phyloP scores from a whole-genome alignment of 2,329 filamentous ascomycete species.

The Cladosporium sp. region DNA sequence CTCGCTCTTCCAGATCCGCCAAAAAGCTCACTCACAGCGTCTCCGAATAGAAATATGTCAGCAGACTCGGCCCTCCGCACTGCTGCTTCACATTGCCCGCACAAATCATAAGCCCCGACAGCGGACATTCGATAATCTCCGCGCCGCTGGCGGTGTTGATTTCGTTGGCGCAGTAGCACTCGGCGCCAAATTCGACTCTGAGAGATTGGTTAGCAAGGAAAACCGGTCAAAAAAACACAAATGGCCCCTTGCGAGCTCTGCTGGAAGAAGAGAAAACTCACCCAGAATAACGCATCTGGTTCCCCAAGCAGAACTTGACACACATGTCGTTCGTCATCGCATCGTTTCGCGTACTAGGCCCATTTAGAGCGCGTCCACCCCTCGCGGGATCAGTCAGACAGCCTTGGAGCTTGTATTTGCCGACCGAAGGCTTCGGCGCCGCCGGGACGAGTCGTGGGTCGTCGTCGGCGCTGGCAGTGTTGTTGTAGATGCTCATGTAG shows the following conservation, averaged over 20 bases:
- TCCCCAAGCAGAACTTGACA: slow-evolving; percentile 35
- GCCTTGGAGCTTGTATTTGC: slow-evolving; percentile 27
- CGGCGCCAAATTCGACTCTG: slow-evolving; percentile 24
- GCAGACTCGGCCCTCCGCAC: slow-evolving; percentile 33
- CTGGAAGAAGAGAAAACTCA: slow-evolving; percentile 17
- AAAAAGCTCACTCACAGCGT: slow-evolving; percentile 29
- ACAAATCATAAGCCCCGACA: slow-evolving; percentile 29
- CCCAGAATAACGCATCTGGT: slow-evolving; percentile 33
- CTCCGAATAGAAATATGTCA: slow-evolving; percentile 36
- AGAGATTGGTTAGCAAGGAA: neutral
- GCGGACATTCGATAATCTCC: slow-evolving; percentile 23
- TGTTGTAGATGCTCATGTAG: slow-evolving; percentile 37
- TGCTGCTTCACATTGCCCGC: slow-evolving; percentile 31
- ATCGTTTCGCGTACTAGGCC: slow-evolving; percentile 18
- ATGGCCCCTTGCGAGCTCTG: too few species aligned
- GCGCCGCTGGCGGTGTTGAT: slow-evolving; percentile 26
- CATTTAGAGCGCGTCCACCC: slow-evolving; percentile 26
- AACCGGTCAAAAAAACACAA: neutral
- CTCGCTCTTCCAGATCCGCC: neutral
- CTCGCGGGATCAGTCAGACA: slow-evolving; percentile 30
- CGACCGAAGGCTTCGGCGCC: slow-evolving; percentile 24
- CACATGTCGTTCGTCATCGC: slow-evolving; percentile 33
- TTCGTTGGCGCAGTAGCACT: slow-evolving; percentile 33
- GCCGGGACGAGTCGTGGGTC: slow-evolving; percentile 26
- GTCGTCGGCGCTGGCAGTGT: slow-evolving; percentile 35